Percentiles rank a stretch among this genome's conserved stretches.
phyloP scores from a whole-genome alignment of 306 rosid species.

The Rosa rugosa region DNA sequence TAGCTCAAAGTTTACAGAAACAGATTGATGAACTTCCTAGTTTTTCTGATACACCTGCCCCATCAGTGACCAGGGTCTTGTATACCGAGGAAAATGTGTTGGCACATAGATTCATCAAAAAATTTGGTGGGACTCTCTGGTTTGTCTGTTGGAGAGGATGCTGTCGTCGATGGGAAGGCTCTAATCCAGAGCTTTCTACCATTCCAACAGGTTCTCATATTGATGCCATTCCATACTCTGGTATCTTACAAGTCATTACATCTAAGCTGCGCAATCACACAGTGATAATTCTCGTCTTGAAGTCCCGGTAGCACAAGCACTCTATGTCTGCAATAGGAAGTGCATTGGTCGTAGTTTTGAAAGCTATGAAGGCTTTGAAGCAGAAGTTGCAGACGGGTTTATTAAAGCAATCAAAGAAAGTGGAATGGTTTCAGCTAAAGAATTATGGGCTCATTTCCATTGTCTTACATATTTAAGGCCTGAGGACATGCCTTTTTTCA shows the following conservation, averaged over 20 bases:
- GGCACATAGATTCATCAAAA: slow-evolving; percentile 85
- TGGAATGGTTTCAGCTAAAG: too few relatives aligned
- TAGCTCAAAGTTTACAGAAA: slow-evolving; percentile 60
- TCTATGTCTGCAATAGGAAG: too few relatives aligned
- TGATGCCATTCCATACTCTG: slow-evolving; percentile 96
- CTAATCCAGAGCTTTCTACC: slow-evolving; percentile 69
- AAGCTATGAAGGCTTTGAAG: too few relatives aligned
- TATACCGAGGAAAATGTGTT: slow-evolving; percentile 76
- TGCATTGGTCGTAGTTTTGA: too few relatives aligned
- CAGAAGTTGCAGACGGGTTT: too few relatives aligned
- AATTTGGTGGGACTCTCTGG: slow-evolving; percentile 78
- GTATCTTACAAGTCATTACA: slow-evolving; percentile 4
- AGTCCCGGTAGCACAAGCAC: too few relatives aligned
- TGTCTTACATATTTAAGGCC: too few relatives aligned
- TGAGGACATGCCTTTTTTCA: too few relatives aligned
- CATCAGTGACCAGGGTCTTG: slow-evolving; percentile 88
- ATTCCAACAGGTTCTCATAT: slow-evolving; percentile 93
- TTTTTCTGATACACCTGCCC: slow-evolving; percentile 80
- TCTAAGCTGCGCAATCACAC: too few relatives aligned
- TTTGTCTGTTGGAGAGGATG: slow-evolving; percentile 86
- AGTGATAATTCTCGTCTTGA: too few relatives aligned
- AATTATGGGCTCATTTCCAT: too few relatives aligned
- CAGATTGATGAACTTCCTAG: slow-evolving; percentile 88
- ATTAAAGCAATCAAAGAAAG: too few relatives aligned
- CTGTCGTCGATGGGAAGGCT: slow-evolving; percentile 65